A percentile compares a stretch with the other conserved stretches of the same genome.
These are phyloP conservation scores for Phoma sp. DNA, from an alignment of 2,329 filamentous ascomycete species.

Conservation along the genomic window DNA sequence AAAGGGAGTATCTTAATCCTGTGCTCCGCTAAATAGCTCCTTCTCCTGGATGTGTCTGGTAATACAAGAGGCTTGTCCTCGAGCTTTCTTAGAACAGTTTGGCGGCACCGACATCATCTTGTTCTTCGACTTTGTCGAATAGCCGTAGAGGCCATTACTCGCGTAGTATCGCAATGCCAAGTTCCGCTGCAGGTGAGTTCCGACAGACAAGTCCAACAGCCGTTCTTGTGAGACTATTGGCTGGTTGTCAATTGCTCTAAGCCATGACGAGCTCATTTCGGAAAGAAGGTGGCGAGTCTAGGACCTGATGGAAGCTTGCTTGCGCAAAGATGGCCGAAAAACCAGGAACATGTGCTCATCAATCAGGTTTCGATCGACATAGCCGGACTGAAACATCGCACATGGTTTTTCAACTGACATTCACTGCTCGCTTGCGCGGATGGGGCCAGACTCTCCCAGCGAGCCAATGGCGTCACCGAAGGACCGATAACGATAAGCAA, in stretches of 20 bases:
- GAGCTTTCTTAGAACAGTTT: background rate
- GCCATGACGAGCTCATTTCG: background rate
- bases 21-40: background rate
- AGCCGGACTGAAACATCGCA: constrained; percentile 19
- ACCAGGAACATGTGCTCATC: constrained; percentile 25
- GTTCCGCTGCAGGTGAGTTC: constrained; percentile 1
- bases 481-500: constrained; percentile 35
- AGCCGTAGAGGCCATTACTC: background rate
- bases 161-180: background rate
- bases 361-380: constrained; percentile 22
- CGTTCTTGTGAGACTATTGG: constrained; percentile 3
- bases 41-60: background rate
- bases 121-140: background rate
- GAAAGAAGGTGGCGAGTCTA: background rate
- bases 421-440: constrained; percentile 21
- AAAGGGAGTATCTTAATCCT: background rate
- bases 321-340: constrained; percentile 5
- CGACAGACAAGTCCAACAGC: background rate
- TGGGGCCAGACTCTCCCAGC: constrained; percentile 8
- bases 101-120: background rate
- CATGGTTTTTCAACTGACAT: constrained; percentile 1
- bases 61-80: background rate
- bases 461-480: constrained; percentile 30
- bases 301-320: constrained; percentile 2
- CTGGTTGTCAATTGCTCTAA: background rate